Conservation (phyloP, 2,329 filamentous ascomycete genomes). For the Stemphylium vesicarium region DNA sequence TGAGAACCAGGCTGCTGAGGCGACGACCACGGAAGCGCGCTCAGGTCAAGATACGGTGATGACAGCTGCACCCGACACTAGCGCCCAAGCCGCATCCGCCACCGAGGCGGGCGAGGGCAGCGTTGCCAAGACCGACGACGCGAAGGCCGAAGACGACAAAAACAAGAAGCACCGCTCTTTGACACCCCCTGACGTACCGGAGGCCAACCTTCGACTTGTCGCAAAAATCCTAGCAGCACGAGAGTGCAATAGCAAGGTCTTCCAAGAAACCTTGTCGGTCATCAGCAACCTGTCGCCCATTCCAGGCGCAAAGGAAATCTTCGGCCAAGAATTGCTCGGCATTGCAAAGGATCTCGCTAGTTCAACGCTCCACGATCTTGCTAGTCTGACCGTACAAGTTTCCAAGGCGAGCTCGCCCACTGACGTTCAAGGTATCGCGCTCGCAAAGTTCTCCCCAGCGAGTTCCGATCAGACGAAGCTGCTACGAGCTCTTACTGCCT, state of each 20-base stretch:
- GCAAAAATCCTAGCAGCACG: conserved; percentile 95
- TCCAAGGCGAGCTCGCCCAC: conserved; percentile 85
- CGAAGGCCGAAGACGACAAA: conserved; percentile 35
- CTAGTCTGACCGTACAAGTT: conserved; percentile 85
- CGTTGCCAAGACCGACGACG: conserved; percentile 45
- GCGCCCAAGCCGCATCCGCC: conserved; percentile 41
- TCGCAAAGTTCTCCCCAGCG: conserved; percentile 93
- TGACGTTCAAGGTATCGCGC: conserved; percentile 91
- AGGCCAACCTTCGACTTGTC: conserved; percentile 89
- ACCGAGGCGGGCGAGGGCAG: conserved; percentile 27
- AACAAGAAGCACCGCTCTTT: conserved; percentile 67
- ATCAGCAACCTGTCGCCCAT: conserved; percentile 97
- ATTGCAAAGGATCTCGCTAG: conserved; percentile 86
- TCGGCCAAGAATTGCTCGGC: conserved; percentile 88
- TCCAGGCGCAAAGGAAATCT: conserved; percentile 84
- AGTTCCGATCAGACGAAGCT: conserved; percentile 97
- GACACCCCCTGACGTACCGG: conserved; percentile 82
- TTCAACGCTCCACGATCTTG: conserved; percentile 82
- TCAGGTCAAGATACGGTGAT: conserved; percentile 43
- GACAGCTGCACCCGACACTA: conserved; percentile 36
- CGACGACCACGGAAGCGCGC: conserved; percentile 15
- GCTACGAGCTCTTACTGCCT: conserved; percentile 85
- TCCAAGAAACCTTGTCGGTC: conserved; percentile 96
- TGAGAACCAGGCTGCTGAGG: conserved; percentile 26
- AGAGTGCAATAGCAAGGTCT: conserved; percentile 96